A percentile compares a stretch with the other conserved stretches of the same genome.
Conservation (phyloP, 306 rosid genomes). For the Pterocarpus macrocarpus region DNA sequence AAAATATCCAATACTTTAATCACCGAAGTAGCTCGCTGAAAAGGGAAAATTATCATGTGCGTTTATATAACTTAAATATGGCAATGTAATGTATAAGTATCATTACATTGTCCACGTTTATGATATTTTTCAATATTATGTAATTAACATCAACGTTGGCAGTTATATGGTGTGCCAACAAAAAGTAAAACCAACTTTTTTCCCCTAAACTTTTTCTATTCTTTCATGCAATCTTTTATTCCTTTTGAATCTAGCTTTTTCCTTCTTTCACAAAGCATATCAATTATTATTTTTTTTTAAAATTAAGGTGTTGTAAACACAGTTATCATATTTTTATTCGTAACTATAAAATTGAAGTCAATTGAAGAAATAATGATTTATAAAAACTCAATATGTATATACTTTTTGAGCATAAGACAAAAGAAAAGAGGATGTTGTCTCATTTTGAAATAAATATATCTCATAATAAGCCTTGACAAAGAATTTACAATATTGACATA, state of each 20-base stretch:
- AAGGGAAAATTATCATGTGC: not conserved
- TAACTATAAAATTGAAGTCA: not conserved
- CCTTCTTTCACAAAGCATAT: not conserved
- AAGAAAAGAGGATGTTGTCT: too few relatives aligned
- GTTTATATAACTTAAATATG: not conserved
- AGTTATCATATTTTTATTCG: too few relatives aligned
- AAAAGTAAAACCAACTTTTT: constrained; percentile 9
- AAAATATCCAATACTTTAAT: not conserved
- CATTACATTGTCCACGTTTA: not conserved
- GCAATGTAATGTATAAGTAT: not conserved
- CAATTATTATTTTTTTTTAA: too few relatives aligned
- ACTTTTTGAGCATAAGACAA: too few relatives aligned
- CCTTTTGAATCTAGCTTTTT: not conserved
- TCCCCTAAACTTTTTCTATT: not conserved
- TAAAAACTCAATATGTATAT: too few relatives aligned
- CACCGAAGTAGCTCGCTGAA: not conserved
- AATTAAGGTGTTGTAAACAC: too few relatives aligned
- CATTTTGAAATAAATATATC: too few relatives aligned
- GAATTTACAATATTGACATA: too few relatives aligned
- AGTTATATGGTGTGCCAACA: not conserved
- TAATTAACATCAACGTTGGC: not conserved
- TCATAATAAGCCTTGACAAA: too few relatives aligned
- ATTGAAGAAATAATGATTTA: too few relatives aligned
- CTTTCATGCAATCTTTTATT: not conserved
- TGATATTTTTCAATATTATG: not conserved